A percentile compares a stretch with the other conserved stretches of the same genome.
Conservation (phyloP, 176 grass and related monocot genomes). For the Areca catechu region DNA sequence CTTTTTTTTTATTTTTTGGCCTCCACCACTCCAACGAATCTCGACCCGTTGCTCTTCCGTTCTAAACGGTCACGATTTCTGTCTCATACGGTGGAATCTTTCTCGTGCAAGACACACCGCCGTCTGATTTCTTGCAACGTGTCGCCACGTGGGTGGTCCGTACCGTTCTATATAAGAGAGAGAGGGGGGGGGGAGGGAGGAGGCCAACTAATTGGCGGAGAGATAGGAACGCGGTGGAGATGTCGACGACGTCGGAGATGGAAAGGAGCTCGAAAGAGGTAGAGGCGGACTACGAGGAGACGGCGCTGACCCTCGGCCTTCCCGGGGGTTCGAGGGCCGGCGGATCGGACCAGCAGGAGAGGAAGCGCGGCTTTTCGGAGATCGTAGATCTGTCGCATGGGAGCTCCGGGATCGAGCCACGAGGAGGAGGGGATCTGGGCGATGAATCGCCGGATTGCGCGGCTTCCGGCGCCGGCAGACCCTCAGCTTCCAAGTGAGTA, state of each 20-base stretch:
- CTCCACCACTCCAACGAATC: too few relatives aligned
- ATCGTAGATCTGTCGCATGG: not conserved
- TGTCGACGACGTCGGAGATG: constrained; percentile 30
- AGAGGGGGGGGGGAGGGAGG: too few relatives aligned
- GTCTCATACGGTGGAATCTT: too few relatives aligned
- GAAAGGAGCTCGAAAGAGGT: constrained; percentile 58
- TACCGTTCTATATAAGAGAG: too few relatives aligned
- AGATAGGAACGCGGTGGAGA: not conserved
- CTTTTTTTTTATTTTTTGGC: too few relatives aligned
- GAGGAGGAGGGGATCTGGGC: not conserved
- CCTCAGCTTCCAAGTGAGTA: constrained; percentile 57
- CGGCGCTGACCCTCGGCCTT: constrained; percentile 68
- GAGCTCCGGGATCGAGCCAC: not conserved
- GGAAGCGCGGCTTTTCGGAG: constrained; percentile 12
- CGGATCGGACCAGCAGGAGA: constrained; percentile 1
- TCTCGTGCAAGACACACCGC: too few relatives aligned
- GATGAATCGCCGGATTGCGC: not conserved
- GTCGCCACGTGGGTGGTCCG: too few relatives aligned
- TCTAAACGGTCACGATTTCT: too few relatives aligned
- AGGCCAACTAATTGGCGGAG: too few relatives aligned
- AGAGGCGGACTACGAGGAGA: constrained; percentile 75
- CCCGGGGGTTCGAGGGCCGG: constrained; percentile 38
- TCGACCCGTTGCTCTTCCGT: too few relatives aligned
- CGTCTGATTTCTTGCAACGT: too few relatives aligned
- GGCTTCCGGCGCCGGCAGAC: constrained; percentile 22